Evolutionary conservation across 176 grass and related monocot species (phyloP).

Genomic region (Leersia perrieri): DNA sequence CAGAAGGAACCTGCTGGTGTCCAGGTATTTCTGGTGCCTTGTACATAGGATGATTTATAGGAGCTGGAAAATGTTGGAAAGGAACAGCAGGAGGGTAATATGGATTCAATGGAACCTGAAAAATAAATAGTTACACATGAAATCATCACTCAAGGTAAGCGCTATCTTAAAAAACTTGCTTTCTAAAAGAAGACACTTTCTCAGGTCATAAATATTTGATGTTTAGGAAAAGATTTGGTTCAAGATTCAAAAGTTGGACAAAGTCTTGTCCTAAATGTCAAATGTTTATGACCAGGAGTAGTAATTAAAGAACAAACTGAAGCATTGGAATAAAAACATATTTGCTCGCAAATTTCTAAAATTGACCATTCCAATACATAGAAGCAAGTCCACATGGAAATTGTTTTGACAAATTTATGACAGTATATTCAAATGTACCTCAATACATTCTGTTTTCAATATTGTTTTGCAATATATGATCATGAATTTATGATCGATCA

Average conservation of each 20-base stretch:
- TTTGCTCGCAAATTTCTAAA: neutral
- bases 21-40: conserved; percentile 37
- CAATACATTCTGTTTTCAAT: neutral
- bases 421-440: neutral
- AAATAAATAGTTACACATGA: conserved; percentile 26
- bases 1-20: conserved; percentile 45
- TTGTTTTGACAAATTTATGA: neutral
- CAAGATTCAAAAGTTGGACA: too few relatives aligned
- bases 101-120: conserved; percentile 67
- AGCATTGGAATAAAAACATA: neutral
- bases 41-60: conserved; percentile 52
- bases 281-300: too few relatives aligned
- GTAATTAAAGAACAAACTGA: neutral
- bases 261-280: too few relatives aligned
- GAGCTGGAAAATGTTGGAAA: conserved; percentile 59
- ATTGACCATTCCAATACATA: neutral
- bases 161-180: too few relatives aligned
- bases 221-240: too few relatives aligned
- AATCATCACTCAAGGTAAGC: conserved; percentile 19
- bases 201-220: too few relatives aligned
- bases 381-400: neutral
- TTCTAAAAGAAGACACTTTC: too few relatives aligned
- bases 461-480: neutral
- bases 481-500: too few relatives aligned
- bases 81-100: conserved; percentile 47